phyloP scores from a whole-genome alignment of 805 yeast species.

The Wickerhamomyces bisporus region DNA sequence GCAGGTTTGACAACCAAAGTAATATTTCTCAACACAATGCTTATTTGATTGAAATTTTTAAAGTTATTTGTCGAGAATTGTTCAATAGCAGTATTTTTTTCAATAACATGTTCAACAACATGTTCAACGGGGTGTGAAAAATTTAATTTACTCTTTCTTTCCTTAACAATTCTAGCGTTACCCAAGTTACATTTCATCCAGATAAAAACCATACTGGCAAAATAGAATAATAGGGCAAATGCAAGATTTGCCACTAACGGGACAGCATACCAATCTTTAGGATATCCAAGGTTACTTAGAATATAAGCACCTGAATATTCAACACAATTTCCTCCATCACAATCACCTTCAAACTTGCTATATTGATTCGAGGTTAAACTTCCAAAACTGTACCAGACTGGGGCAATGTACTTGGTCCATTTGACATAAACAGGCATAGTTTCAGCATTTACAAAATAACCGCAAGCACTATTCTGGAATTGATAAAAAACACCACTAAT shows the following conservation, averaged over 20 bases:
- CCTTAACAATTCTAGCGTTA: slow-evolving; percentile 16
- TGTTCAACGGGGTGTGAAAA: background rate
- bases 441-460: slow-evolving; percentile 68
- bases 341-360: slow-evolving; percentile 53
- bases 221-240: slow-evolving; percentile 52
- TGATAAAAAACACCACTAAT: slow-evolving; percentile 19
- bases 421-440: slow-evolving; percentile 77
- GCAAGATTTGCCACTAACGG: slow-evolving; percentile 59
- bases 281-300: slow-evolving; percentile 53
- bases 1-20: slow-evolving; percentile 11
- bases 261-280: slow-evolving; percentile 55
- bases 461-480: slow-evolving; percentile 72
- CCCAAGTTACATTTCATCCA: slow-evolving; percentile 34
- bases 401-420: slow-evolving; percentile 73
- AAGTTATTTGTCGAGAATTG: too few relatives aligned
- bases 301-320: slow-evolving; percentile 53
- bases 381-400: slow-evolving; percentile 74
- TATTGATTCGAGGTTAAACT: slow-evolving; percentile 58
- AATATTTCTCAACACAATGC: slow-evolving; percentile 8
- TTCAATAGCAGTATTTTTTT: too few relatives aligned
- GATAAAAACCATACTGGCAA: slow-evolving; percentile 42
- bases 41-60: background rate
- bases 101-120: too few relatives aligned
- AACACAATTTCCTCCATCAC: slow-evolving; percentile 37
- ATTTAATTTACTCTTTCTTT: slow-evolving; percentile 5